These are phyloP conservation scores for Hevea brasiliensis DNA, from an alignment of 345 rosid genomes.

Conservation along the genomic window DNA sequence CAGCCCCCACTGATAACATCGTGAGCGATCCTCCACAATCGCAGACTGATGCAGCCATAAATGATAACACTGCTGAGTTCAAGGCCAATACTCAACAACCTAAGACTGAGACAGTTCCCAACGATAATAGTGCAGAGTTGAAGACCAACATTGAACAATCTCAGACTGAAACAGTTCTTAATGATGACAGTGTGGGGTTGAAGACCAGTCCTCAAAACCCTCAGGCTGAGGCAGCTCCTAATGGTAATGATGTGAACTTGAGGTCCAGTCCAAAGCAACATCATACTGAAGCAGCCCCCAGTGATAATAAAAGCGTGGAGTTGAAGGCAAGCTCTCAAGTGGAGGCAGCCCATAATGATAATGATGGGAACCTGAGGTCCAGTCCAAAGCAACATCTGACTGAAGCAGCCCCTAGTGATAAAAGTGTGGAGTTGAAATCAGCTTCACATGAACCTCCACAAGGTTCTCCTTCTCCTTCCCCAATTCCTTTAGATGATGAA, in stretches of 20 bases:
- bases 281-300: not conserved
- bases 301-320: constrained; percentile 22
- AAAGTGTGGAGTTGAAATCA: constrained; percentile 25
- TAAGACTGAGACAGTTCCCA: not conserved
- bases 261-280: not conserved
- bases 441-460: constrained; percentile 10
- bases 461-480: constrained; percentile 18
- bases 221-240: not conserved
- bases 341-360: not conserved
- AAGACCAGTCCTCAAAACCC: not conserved
- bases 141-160: not conserved
- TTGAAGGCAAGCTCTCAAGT: not conserved
- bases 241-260: not conserved
- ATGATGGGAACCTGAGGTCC: not conserved
- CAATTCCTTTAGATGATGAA: constrained; percentile 22
- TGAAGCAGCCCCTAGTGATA: not conserved
- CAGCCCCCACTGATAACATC: not conserved
- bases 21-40: not conserved
- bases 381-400: not conserved
- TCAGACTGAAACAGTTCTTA: not conserved
- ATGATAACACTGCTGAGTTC: constrained; percentile 14
- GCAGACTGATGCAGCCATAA: not conserved
- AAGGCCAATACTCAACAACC: not conserved
- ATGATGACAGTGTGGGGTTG: not conserved
- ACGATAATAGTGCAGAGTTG: too few species aligned